Percentiles rank a stretch among this genome's conserved stretches.
Conservation (phyloP, 1,139 yeast species). For the Ogataea hybrid region DNA sequence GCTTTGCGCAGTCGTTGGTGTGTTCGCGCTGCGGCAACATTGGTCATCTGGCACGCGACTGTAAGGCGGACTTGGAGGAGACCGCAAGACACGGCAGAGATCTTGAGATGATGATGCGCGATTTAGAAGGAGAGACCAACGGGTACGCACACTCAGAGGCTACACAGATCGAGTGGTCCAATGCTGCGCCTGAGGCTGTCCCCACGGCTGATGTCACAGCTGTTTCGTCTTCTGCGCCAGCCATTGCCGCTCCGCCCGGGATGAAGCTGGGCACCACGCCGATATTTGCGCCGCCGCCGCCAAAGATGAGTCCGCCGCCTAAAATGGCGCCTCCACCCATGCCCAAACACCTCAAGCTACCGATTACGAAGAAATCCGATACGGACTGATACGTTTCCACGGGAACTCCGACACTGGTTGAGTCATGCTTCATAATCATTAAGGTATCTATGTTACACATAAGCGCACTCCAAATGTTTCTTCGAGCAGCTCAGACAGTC, state of each 20-base stretch:
- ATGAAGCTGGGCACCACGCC: constrained; percentile 3
- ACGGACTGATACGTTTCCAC: neutral
- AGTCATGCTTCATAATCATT: neutral
- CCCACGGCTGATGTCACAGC: no score
- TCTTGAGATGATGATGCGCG: constrained; percentile 50
- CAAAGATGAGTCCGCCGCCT: constrained; percentile 14
- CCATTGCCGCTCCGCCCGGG: constrained; percentile 5
- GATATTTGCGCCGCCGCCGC: constrained; percentile 11
- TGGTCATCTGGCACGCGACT: constrained; percentile 90
- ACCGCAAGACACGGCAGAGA: constrained; percentile 39
- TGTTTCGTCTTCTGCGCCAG: constrained; percentile 3
- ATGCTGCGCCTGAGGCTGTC: neutral
- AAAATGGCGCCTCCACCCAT: constrained; percentile 10
- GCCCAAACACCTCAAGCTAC: constrained; percentile 2
- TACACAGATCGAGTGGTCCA: neutral
- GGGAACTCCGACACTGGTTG: no score
- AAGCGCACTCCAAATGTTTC: constrained; percentile 27
- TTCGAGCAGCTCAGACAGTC: constrained; percentile 30
- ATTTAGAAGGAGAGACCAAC: constrained; percentile 38
- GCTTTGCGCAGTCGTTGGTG: constrained; percentile 55
- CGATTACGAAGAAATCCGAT: neutral
- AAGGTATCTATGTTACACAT: constrained; percentile 14
- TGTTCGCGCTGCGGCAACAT: constrained; percentile 77
- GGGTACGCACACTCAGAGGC: constrained; percentile 4
- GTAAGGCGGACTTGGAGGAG: constrained; percentile 41